A percentile compares a stretch with the other conserved stretches of the same genome.
Conservation (phyloP, 1,139 yeast genomes). For the Scheffersomyces segobiensis region DNA sequence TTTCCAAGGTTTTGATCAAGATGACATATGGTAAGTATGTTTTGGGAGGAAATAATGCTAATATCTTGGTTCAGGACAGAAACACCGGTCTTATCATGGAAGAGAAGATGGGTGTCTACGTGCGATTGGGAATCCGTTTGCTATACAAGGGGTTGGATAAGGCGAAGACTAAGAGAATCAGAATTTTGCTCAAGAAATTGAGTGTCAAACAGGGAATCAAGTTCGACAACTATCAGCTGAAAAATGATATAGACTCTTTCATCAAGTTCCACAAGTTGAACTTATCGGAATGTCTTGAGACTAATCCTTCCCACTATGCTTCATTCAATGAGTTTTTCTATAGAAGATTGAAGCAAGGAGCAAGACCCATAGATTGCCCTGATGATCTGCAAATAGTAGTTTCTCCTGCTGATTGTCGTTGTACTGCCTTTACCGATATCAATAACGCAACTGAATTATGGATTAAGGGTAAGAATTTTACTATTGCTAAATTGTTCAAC, state of each 20-base stretch:
- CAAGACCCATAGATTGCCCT: conserved; percentile 68
- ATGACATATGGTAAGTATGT: conserved; percentile 86
- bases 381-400: conserved; percentile 50
- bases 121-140: conserved; percentile 81
- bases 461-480: conserved; percentile 86
- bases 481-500: conserved; percentile 63
- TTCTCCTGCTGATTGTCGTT: conserved; percentile 89
- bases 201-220: conserved; percentile 83
- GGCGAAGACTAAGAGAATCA: conserved; percentile 56
- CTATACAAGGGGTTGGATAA: conserved; percentile 72
- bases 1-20: conserved; percentile 76
- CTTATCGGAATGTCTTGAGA: conserved; percentile 62
- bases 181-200: conserved; percentile 58
- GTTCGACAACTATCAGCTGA: conserved; percentile 72
- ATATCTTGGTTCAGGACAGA: conserved; percentile 90
- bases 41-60: conserved; percentile 89
- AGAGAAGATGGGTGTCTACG: conserved; percentile 89
- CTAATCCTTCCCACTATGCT: conserved; percentile 49
- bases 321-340: conserved; percentile 91
- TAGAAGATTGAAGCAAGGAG: conserved; percentile 68
- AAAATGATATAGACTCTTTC: conserved; percentile 69
- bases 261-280: conserved; percentile 79
- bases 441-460: conserved; percentile 73
- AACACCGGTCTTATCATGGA: conserved; percentile 83
- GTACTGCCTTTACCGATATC: conserved; percentile 67